Evolutionary conservation across 345 rosid species (phyloP), one percentile per base, ranked within the genome.

Genomic region (Gossypium herbaceum): DNA sequence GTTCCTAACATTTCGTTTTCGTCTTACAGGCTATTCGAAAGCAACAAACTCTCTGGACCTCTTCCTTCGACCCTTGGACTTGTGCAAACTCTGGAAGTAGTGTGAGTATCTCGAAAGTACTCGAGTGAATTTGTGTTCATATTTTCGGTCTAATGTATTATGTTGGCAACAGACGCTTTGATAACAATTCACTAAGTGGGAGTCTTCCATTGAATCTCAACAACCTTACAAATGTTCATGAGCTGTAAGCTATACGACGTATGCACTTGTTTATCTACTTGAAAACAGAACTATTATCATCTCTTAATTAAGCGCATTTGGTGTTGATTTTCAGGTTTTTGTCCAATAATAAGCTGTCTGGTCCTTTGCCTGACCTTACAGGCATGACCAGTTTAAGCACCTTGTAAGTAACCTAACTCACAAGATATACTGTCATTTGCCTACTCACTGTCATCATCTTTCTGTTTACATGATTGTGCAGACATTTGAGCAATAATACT

Each of bases 401-500:
- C 61, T 55, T 95, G 99, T 93, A 85, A 89, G 98, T 81, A 50
- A 50, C 34, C 45, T 7, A 3, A 43, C 27, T 22, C 52, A 2
- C 55, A 66, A 11, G 8, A 7, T 12, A 9, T 19, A 9, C 8
- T 55, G 12, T 17, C 43, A 29, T 71, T 12, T 71, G 17, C 2
- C 2, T 48, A 45, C 2, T 15, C 50, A 43, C 55, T 27, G 10
- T 45, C 44, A n/a, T 47, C 47, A 1, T 47, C 55, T 20, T 22
- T 22, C 6, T 9, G 4, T 58, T 58, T 41, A 20, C 56, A 9
- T 66, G 61, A 76, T 56, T 22, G 63, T 57, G 77, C 87, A 95
- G 99, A 85, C 96, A 92, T 73, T 63, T 93, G 75, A 91, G 97
- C 82, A 93, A 89, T 79, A 95, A 93, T 41, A 84, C 78, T 58